These are phyloP conservation scores for Podila minutissima DNA, from an alignment of 192 early-diverging fungal genomes.

Conservation along the genomic window DNA sequence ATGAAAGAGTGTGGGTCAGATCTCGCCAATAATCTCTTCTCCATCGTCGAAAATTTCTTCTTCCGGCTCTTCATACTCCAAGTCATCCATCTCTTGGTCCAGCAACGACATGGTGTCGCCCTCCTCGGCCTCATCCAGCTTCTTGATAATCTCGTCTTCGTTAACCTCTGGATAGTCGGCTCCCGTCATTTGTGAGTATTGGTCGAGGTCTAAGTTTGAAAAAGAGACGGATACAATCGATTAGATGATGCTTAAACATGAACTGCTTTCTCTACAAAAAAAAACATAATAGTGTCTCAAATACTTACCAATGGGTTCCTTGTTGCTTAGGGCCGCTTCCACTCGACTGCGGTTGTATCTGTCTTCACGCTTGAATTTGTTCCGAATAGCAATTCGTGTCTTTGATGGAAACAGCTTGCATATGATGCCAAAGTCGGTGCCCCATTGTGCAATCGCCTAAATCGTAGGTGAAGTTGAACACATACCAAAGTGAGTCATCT, in stretches of 20 bases:
- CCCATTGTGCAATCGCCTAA: constrained; percentile 55
- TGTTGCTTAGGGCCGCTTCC: constrained; percentile 34
- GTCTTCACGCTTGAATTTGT: constrained; percentile 56
- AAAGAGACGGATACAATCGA: not conserved
- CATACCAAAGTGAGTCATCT: not conserved
- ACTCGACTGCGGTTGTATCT: constrained; percentile 35
- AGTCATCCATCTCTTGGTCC: constrained; percentile 16
- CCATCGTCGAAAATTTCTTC: constrained; percentile 14
- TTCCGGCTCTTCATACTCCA: constrained; percentile 1
- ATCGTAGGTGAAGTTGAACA: not conserved
- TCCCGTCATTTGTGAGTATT: constrained; percentile 25
- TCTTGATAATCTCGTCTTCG: constrained; percentile 18
- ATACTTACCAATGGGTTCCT: constrained; percentile 43
- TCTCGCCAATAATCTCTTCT: constrained; percentile 41
- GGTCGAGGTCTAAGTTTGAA: constrained; percentile 18
- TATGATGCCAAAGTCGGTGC: constrained; percentile 59
- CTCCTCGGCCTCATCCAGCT: constrained; percentile 10
- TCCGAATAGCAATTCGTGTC: constrained; percentile 46
- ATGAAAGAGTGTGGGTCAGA: not conserved
- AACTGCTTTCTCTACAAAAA: too few species aligned
- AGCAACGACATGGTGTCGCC: constrained; percentile 4
- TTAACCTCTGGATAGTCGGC: constrained; percentile 28
- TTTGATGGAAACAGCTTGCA: constrained; percentile 44
- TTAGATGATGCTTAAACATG: too few species aligned
- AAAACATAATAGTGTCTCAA: not conserved